Base-by-base conservation (phyloP, 805 yeast species). In the Grigorovia transvaalensis region DNA sequence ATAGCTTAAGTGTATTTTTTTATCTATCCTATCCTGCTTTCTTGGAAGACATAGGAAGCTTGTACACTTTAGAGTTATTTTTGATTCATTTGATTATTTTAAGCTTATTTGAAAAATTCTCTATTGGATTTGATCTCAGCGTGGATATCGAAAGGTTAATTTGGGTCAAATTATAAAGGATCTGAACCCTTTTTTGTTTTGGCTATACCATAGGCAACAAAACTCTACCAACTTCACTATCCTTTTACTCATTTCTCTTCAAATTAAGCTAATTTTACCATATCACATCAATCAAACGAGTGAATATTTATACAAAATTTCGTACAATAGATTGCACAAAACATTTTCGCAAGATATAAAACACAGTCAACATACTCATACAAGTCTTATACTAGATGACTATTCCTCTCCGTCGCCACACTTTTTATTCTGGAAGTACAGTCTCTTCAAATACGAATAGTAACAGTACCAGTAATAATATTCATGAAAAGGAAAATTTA, bases 401-500 rank as follows among this genome's bases (percentile, higher is more conserved):
- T 18, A 44, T 42, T 12, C 38, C 33, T 23, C 35, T 45, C 19
- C 51, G 47, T 29, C 51, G 69, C 29, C 66, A 65, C 56, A 65
- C 69, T 7, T 65, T 62, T 47, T 65, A 63, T 56, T 67, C 63
- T n/a, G 68, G 63, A 27, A 58, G 54, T 9, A 47, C 58, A 8
- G 45, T 51, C 3, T 8, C 42, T 15, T 5, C 13, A 45, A 38
- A 38, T 38, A 38, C 17, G 2, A 38, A 38, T 38, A 19, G 20
- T 19, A 41, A 9, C 15, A 13, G 12, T 18, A 45, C 35, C 20
- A 30, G 19, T 45, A 48, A 44, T 23, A 35, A 41, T 45, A 45
- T 29, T 45, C 47, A 45, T 45, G 38, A 19, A n/a, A 45, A 45
- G 11, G 12, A 35, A 23, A 45, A 45, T 12, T 13, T n/a, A 11